Percentiles rank a stretch among this genome's conserved stretches.
phyloP scores from a whole-genome alignment of 2,329 filamentous ascomycete species.

The Colletotrichum destructivum region DNA sequence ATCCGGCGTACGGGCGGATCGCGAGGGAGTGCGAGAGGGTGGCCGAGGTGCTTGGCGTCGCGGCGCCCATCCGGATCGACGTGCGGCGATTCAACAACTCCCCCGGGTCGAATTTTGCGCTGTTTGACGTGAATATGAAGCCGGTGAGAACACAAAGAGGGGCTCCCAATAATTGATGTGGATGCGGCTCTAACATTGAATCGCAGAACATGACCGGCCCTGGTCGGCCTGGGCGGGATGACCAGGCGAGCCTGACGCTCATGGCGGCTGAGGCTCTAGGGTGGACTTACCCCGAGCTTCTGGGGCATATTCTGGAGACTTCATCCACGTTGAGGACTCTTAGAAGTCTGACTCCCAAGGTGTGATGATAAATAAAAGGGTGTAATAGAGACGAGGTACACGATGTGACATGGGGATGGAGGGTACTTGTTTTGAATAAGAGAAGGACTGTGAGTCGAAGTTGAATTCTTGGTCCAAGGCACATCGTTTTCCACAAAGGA shows the following conservation, averaged over 20 bases:
- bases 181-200: neutral
- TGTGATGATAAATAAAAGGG: neutral
- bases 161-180: neutral
- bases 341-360: neutral
- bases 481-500: neutral
- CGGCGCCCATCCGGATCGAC: slow-evolving; percentile 63
- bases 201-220: slow-evolving; percentile 55
- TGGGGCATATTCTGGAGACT: slow-evolving; percentile 53
- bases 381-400: no score
- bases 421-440: neutral
- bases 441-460: rapidly evolving
- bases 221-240: slow-evolving; percentile 61
- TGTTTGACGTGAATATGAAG: slow-evolving; percentile 69
- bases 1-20: slow-evolving; percentile 51
- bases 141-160: slow-evolving; percentile 53
- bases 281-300: slow-evolving; percentile 58
- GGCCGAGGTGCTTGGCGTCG: slow-evolving; percentile 56
- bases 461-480: neutral
- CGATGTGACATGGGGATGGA: neutral
- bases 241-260: slow-evolving; percentile 64
- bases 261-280: slow-evolving; percentile 57
- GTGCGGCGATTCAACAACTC: slow-evolving; percentile 54
- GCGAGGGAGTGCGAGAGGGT: slow-evolving; percentile 57
- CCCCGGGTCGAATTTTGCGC: slow-evolving; percentile 54
- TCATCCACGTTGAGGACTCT: neutral